These are phyloP conservation scores for Chlamydomonas sp. DNA, from an alignment of 139 green algal genomes.

Conservation along the genomic window DNA sequence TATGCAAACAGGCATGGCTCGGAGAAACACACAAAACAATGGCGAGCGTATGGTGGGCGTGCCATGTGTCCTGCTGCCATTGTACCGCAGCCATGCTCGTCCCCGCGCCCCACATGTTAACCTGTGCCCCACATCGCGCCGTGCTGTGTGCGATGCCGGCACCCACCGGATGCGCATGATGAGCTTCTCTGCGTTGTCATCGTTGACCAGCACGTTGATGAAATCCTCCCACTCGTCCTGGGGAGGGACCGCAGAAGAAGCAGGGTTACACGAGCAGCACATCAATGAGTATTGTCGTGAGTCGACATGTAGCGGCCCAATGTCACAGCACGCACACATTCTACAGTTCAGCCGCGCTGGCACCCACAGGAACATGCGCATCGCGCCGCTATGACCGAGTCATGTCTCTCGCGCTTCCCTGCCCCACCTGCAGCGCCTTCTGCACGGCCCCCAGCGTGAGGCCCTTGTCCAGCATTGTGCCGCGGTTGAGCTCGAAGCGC, in stretches of 20 bases:
- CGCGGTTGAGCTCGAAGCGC: constrained; percentile 91
- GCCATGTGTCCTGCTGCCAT: too few relatives aligned
- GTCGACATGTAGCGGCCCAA: too few relatives aligned
- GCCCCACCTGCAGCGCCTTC: constrained; percentile 83
- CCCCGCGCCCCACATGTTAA: background rate
- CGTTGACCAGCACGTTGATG: constrained; percentile 93
- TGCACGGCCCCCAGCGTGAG: constrained; percentile 18
- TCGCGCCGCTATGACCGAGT: too few relatives aligned
- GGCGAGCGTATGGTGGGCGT: too few relatives aligned
- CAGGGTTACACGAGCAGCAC: too few relatives aligned
- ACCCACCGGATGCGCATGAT: constrained; percentile 80
- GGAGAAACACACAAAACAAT: too few relatives aligned
- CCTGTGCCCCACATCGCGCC: background rate
- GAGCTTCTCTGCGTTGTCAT: constrained; percentile 96
- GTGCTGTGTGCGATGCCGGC: background rate
- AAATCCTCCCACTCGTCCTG: constrained; percentile 88
- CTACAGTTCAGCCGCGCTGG: too few relatives aligned
- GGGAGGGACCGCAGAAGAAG: too few relatives aligned
- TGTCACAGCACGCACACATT: too few relatives aligned
- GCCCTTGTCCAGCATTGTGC: constrained; percentile 55
- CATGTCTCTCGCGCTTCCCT: too few relatives aligned
- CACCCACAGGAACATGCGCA: too few relatives aligned
- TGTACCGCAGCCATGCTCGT: background rate
- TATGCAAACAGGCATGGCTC: background rate
- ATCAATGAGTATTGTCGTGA: too few relatives aligned